phyloP scores from a whole-genome alignment of 129 eudicot species.

The Erigeron canadensis region DNA sequence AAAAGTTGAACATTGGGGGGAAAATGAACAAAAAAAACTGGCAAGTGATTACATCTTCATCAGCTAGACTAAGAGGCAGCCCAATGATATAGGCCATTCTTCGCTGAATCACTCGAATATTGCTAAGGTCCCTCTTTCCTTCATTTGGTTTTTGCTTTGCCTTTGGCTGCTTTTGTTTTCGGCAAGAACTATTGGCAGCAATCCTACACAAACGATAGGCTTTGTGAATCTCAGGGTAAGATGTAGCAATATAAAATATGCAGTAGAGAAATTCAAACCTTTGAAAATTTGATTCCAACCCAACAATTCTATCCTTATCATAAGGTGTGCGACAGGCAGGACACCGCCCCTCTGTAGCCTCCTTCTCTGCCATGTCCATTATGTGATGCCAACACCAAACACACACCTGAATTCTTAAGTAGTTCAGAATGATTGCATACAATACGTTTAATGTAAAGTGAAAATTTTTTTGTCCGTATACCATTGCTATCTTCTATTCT shows the following conservation, averaged over 20 bases:
- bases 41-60: slow-evolving; percentile 59
- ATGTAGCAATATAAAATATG: slow-evolving; percentile 3
- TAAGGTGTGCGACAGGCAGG: slow-evolving; percentile 76
- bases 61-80: slow-evolving; percentile 69
- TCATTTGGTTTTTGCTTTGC: slow-evolving; percentile 58
- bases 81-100: slow-evolving; percentile 77
- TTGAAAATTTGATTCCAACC: slow-evolving; percentile 56
- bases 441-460: neutral
- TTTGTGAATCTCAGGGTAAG: slow-evolving; percentile 6
- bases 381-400: slow-evolving; percentile 86
- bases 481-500: no score
- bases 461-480: neutral
- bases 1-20: neutral
- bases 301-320: slow-evolving; percentile 64
- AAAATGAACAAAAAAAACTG: neutral
- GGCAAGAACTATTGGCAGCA: slow-evolving; percentile 39
- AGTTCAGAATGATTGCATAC: neutral
- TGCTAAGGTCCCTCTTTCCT: slow-evolving; percentile 59
- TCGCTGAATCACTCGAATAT: slow-evolving; percentile 74
- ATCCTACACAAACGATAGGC: slow-evolving; percentile 36
- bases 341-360: slow-evolving; percentile 68
- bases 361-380: slow-evolving; percentile 85
- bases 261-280: slow-evolving; percentile 40
- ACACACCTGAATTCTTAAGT: slow-evolving; percentile 48
- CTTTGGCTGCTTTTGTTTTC: slow-evolving; percentile 60